phyloP scores from a whole-genome alignment of 306 rosid species.

The Herpetospermum pedunculosum region DNA sequence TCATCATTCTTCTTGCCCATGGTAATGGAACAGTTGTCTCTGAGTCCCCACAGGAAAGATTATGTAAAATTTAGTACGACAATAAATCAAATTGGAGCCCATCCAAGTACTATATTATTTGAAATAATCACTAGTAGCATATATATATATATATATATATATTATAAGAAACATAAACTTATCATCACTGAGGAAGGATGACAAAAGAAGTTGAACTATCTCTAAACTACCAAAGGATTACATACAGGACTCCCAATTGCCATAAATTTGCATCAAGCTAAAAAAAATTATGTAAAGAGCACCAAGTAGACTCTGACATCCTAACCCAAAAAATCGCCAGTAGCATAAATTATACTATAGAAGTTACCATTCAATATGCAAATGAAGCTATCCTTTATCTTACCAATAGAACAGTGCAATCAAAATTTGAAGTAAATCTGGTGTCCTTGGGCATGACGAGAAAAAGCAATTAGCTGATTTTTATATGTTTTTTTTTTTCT shows the following conservation, averaged over 20 bases:
- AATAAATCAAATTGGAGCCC: constrained; percentile 11
- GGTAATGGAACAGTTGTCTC: constrained; percentile 75
- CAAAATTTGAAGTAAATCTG: not conserved
- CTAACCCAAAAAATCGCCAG: not conserved
- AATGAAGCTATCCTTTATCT: not conserved
- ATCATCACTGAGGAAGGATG: not conserved
- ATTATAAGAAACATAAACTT: not conserved
- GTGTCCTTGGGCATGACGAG: not conserved
- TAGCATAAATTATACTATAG: not conserved
- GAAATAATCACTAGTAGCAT: not conserved
- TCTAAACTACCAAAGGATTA: not conserved
- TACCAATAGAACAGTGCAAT: not conserved
- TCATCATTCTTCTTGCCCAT: constrained; percentile 87
- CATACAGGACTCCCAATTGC: not conserved
- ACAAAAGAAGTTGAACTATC: not conserved
- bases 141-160: not conserved
- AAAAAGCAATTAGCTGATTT: not conserved
- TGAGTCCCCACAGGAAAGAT: constrained; percentile 35
- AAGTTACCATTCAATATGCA: not conserved
- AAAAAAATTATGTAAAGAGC: not conserved
- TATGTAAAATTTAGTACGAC: constrained; percentile 23
- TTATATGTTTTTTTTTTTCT: too few species aligned
- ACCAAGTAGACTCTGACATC: not conserved
- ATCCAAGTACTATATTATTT: not conserved
- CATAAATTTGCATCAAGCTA: not conserved